Evolutionary conservation across 495 filamentous ascomycete species (phyloP), one percentile per base, ranked within the genome.

Genomic region (Hamigera avellanea): DNA sequence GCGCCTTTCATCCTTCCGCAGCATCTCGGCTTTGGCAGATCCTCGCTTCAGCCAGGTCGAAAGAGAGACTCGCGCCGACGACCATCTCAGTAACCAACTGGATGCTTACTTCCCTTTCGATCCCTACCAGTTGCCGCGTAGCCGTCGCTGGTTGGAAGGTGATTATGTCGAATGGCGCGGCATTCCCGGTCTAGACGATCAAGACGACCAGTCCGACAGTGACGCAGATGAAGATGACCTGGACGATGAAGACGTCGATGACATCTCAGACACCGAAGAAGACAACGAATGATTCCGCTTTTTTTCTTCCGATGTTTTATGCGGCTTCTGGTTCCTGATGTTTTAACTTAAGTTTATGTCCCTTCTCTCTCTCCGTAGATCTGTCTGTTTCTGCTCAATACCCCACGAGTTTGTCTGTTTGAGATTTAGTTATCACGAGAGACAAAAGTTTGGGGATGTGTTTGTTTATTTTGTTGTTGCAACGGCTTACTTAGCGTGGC

Each of bases 51-150:
- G 50, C 35, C 62, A 69, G 15, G 58, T 66, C 1, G 66, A 70
- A 16, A 71, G 86, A 28, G 86, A 91, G 49, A 71, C 75, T 15
- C 47, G 80, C 70, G 37, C 64, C 29, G 57, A 62, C 36, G 72
- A 75, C 33, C 72, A 81, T 26, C 78, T 87, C 38, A 79, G 78
- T 26, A 77, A 75, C 57, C 62, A 89, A 53, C 69, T 96, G 2
- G 89, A 95, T 42, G 83, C 83, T 0, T 95, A 88, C 56, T 96
- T 96, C 55, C 91, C 93, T 1, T 99, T 99, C 49, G 91, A 99
- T 52, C 91, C 91, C 2, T 96, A 94, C 58, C 77, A 83, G 42
- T 67, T 96, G 9, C 89, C 86, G 0, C 66, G 73, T 33, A 93
- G 86, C 46, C 82, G 80, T 53, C 67, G 75, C 26, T 96, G 93